These are phyloP conservation scores for Solanum etuberosum DNA, from an alignment of 257 asterid genomes.

Conservation along the genomic window DNA sequence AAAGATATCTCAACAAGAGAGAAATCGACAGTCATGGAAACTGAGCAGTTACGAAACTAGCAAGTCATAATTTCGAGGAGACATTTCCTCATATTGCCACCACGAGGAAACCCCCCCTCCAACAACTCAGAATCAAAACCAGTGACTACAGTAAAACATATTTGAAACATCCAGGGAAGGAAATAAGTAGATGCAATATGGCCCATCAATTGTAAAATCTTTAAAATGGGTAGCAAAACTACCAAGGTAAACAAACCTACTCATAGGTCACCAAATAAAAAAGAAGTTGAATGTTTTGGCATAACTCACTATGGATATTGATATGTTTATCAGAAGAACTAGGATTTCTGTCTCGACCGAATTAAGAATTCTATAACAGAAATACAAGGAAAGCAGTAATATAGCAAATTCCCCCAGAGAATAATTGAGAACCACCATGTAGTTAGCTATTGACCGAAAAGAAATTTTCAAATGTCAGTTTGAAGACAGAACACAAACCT, in stretches of 20 bases:
- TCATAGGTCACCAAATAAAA: not conserved
- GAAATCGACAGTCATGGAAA: not conserved
- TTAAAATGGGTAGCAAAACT: not conserved
- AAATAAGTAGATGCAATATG: not conserved
- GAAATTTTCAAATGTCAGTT: not conserved
- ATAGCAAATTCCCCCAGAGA: not conserved
- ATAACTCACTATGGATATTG: not conserved
- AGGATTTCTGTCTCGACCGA: not conserved
- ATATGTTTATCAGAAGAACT: not conserved
- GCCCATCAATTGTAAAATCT: not conserved
- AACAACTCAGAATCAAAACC: not conserved
- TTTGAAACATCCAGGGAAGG: not conserved
- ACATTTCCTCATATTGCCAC: not conserved
- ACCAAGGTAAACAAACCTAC: not conserved
- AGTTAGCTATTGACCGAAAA: not conserved
- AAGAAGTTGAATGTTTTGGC: not conserved
- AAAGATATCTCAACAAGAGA: not conserved
- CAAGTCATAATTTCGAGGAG: not conserved
- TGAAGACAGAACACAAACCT: constrained; percentile 37
- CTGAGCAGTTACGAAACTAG: not conserved
- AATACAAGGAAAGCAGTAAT: not conserved
- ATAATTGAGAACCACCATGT: not conserved
- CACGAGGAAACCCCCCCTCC: not conserved
- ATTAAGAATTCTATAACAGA: not conserved
- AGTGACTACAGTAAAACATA: not conserved